These are phyloP conservation scores for Rhizophagus sp. DNA, from an alignment of 192 early-diverging fungal species.

Conservation along the genomic window DNA sequence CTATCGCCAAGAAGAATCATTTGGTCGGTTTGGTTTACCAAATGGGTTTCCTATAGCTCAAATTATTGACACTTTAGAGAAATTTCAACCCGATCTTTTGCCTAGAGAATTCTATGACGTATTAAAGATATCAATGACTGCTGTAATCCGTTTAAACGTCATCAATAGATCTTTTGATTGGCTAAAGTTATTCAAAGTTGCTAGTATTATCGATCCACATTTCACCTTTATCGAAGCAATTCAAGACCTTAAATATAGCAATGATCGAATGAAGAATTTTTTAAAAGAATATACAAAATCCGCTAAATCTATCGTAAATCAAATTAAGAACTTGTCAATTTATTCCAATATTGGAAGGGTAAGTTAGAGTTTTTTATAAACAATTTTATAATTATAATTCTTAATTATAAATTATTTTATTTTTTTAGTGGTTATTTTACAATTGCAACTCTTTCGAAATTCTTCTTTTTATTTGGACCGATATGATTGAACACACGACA, in stretches of 20 bases:
- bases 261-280: neutral
- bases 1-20: neutral
- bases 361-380: neutral
- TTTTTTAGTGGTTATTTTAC: neutral
- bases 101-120: neutral
- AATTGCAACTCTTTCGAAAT: neutral
- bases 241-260: neutral
- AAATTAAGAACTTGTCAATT: neutral
- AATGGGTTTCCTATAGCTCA: neutral
- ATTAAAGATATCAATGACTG: neutral
- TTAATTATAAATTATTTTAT: neutral
- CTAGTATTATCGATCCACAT: neutral
- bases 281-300: neutral
- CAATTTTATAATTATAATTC: neutral
- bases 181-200: neutral
- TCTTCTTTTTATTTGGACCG: neutral
- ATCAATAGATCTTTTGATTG: neutral
- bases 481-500: neutral
- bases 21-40: neutral
- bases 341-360: neutral
- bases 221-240: neutral
- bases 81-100: neutral
- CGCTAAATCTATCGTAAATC: neutral
- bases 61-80: slow-evolving; percentile 12
- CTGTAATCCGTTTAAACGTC: neutral